Conservation (phyloP, 345 rosid species). For the Gossypium thurberi region DNA sequence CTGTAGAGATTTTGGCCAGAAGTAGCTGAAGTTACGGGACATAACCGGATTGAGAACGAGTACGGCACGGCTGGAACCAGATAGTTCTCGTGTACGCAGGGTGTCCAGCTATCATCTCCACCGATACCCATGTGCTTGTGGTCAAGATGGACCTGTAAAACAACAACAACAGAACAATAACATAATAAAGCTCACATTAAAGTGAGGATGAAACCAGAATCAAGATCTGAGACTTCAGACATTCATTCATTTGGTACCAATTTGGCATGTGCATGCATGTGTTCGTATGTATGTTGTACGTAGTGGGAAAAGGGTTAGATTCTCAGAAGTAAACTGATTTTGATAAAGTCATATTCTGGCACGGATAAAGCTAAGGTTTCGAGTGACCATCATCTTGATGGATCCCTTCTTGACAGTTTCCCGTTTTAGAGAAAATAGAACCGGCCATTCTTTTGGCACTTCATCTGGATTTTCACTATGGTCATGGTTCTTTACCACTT, state of each 20-base stretch:
- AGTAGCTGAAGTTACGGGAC: slow-evolving; percentile 51
- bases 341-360: background rate
- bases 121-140: slow-evolving; percentile 94
- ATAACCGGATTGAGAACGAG: slow-evolving; percentile 60
- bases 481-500: too few species aligned
- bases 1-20: slow-evolving; percentile 48
- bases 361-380: background rate
- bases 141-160: slow-evolving; percentile 85
- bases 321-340: background rate
- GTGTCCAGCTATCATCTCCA: slow-evolving; percentile 96
- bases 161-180: background rate
- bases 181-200: background rate
- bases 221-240: background rate
- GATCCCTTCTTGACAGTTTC: too few species aligned
- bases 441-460: background rate
- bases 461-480: too few species aligned
- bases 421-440: background rate
- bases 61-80: slow-evolving; percentile 65
- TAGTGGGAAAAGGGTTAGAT: background rate
- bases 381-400: too few species aligned
- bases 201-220: background rate
- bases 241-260: background rate
- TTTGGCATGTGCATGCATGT: background rate
- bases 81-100: slow-evolving; percentile 67
- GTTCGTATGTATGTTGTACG: background rate